Evolutionary conservation across 2,329 filamentous ascomycete genomes (phyloP).

Genomic region (Ascochyta viciae-villosae): DNA sequence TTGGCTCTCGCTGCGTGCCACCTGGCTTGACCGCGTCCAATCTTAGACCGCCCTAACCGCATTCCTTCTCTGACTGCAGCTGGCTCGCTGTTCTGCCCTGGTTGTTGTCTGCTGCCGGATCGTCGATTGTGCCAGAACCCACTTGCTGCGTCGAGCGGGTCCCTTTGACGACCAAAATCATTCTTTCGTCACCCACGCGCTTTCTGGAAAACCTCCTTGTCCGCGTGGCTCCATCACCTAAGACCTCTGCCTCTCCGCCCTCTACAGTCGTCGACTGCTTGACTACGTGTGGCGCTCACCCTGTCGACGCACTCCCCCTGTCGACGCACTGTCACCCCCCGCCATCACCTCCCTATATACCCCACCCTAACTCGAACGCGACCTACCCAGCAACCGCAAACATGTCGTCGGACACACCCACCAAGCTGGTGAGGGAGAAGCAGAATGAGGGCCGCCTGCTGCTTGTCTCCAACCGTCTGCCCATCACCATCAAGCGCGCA

Average conservation of each 20-base stretch:
- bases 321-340: not conserved
- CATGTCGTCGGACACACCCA: constrained; percentile 41
- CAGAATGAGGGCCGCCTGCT: constrained; percentile 65
- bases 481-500: constrained; percentile 93
- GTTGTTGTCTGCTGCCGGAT: constrained; percentile 20
- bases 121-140: constrained; percentile 39
- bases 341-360: constrained; percentile 10
- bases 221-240: constrained; percentile 1
- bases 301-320: not conserved
- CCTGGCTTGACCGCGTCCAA: constrained; percentile 18
- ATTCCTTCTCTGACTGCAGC: constrained; percentile 18
- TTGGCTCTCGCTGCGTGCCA: constrained; percentile 22
- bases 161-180: constrained; percentile 34
- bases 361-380: constrained; percentile 8
- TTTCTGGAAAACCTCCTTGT: constrained; percentile 6
- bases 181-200: constrained; percentile 40
- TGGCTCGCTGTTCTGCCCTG: constrained; percentile 18
- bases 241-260: not conserved
- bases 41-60: constrained; percentile 18
- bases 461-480: constrained; percentile 91
- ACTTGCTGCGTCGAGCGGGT: constrained; percentile 31
- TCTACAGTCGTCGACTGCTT: not conserved
- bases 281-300: not conserved
- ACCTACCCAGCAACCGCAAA: constrained; percentile 9
- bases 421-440: constrained; percentile 35